Percentiles rank a stretch among this genome's conserved stretches.
These are phyloP conservation scores for Primulina eburnea DNA, from an alignment of 257 asterid genomes.

Conservation along the genomic window DNA sequence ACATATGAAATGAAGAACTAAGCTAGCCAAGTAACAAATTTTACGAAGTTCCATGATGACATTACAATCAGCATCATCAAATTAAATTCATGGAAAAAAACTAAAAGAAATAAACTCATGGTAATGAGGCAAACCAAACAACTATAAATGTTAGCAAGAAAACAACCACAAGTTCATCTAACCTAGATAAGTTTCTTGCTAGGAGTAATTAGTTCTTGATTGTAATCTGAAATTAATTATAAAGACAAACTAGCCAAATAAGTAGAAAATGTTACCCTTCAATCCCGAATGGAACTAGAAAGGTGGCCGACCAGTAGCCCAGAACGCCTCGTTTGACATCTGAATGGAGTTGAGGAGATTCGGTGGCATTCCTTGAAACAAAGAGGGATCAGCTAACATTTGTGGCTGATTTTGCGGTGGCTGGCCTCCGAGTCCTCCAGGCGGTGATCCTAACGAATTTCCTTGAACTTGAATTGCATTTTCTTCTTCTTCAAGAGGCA, in stretches of 20 bases:
- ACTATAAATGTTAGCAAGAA: slow-evolving; percentile 11
- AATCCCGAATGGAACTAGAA: slow-evolving; percentile 29
- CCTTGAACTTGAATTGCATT: slow-evolving; percentile 34
- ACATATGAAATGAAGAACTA: neutral
- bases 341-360: slow-evolving; percentile 49
- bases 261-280: slow-evolving; percentile 26
- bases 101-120: slow-evolving; percentile 7
- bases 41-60: slow-evolving; percentile 1
- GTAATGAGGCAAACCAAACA: slow-evolving; percentile 1
- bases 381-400: slow-evolving; percentile 41
- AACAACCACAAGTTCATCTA: slow-evolving; percentile 22
- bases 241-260: neutral
- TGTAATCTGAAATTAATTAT: slow-evolving; percentile 14
- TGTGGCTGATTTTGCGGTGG: slow-evolving; percentile 29
- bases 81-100: slow-evolving; percentile 1
- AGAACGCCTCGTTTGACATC: slow-evolving; percentile 59
- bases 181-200: slow-evolving; percentile 1
- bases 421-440: slow-evolving; percentile 23
- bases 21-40: slow-evolving; percentile 10
- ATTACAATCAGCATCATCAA: slow-evolving; percentile 14
- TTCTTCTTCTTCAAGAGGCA: slow-evolving; percentile 79
- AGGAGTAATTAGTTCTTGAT: slow-evolving; percentile 9
- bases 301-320: slow-evolving; percentile 65
- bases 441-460: slow-evolving; percentile 35
- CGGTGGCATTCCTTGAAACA: slow-evolving; percentile 64